These are phyloP conservation scores for Ambrosiella xylebori DNA, from an alignment of 2,329 filamentous ascomycete species.

Conservation along the genomic window DNA sequence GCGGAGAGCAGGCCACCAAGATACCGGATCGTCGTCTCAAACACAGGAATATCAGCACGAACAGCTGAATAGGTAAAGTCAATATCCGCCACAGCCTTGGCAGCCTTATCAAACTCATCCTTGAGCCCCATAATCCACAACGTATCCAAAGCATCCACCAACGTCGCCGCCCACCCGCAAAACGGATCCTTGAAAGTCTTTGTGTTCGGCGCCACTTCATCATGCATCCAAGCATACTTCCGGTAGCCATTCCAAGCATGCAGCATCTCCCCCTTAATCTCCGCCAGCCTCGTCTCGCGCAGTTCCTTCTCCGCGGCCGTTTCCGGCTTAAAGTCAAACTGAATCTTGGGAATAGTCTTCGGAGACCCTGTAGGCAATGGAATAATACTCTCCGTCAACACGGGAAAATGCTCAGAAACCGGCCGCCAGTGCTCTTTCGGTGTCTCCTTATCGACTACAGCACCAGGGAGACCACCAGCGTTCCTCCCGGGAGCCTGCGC, in stretches of 20 bases:
- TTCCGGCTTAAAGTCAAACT: conserved; percentile 55
- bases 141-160: conserved; percentile 70
- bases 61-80: conserved; percentile 60
- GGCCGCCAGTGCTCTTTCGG: conserved; percentile 51
- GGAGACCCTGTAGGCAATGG: conserved; percentile 55
- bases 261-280: conserved; percentile 57
- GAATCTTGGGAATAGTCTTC: conserved; percentile 57
- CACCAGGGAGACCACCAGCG: neutral
- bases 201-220: conserved; percentile 64
- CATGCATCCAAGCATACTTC: conserved; percentile 64
- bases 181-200: conserved; percentile 60
- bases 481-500: neutral
- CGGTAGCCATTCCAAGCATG: conserved; percentile 74
- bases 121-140: conserved; percentile 73
- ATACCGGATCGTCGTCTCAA: conserved; percentile 85
- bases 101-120: conserved; percentile 64
- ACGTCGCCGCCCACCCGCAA: conserved; percentile 75
- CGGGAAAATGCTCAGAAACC: conserved; percentile 58
- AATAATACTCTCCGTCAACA: conserved; percentile 54
- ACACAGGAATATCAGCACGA: conserved; percentile 61
- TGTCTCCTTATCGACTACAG: neutral
- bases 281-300: conserved; percentile 44
- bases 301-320: conserved; percentile 38
- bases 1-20: conserved; percentile 71
- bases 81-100: conserved; percentile 50